Evolutionary conservation across 2,329 filamentous ascomycete genomes (phyloP).

Genomic region (Colletotrichum australisinense): DNA sequence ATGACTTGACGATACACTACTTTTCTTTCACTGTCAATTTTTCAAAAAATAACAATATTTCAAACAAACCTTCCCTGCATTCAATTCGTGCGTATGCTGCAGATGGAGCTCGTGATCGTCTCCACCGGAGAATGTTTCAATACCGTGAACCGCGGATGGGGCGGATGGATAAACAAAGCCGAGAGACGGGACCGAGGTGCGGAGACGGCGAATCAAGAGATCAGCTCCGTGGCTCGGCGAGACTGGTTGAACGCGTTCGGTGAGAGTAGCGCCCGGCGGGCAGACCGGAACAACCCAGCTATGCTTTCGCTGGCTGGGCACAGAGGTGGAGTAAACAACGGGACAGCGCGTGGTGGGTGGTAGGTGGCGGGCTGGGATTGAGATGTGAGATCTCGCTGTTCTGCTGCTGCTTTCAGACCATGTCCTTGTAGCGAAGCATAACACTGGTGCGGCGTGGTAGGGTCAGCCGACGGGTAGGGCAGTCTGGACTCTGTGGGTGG

Average conservation of each 20-base stretch:
- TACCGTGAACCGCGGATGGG: conserved; percentile 14
- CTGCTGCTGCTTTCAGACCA: conserved; percentile 12
- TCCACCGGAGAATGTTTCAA: background rate
- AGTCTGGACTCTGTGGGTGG: background rate
- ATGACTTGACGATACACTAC: conserved; percentile 30
- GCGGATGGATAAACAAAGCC: background rate
- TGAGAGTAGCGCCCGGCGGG: background rate
- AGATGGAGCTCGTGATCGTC: background rate
- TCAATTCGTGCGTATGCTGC: background rate
- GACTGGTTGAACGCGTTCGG: background rate
- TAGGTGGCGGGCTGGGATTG: conserved; percentile 5
- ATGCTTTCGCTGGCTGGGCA: background rate
- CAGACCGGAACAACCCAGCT: conserved; percentile 1
- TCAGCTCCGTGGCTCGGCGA: conserved; percentile 10
- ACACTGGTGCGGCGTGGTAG: background rate
- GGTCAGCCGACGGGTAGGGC: background rate
- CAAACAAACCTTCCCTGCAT: background rate
- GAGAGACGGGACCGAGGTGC: conserved; percentile 20
- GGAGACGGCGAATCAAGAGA: conserved; percentile 10
- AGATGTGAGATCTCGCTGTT: conserved; percentile 3
- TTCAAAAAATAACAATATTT: conserved; percentile 13
- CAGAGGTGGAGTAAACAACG: background rate
- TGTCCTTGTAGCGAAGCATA: conserved; percentile 9
- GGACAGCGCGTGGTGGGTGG: background rate
- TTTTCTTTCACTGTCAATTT: conserved; percentile 2